Evolutionary conservation across 2,329 filamentous ascomycete genomes (phyloP), one percentile per base, ranked within the genome.

Genomic region (Magnaporthiopsis rhizophila): DNA sequence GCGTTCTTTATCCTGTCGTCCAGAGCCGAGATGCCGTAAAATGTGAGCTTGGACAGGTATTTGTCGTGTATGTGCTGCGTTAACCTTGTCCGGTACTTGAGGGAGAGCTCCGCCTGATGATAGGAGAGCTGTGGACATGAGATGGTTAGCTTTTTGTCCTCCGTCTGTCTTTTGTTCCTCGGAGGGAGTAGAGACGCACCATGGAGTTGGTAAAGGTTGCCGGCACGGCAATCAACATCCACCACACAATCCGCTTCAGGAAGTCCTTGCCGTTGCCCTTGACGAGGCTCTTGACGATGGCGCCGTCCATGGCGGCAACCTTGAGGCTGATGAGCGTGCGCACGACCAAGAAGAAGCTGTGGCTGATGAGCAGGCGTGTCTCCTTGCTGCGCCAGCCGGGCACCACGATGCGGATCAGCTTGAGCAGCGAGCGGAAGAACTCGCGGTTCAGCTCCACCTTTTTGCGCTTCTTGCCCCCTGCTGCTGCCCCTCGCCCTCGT

Each of bases 161-260:
- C 26, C 4, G 59, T 1, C 58, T 59, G 50, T 64, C 61, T 59
- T 28, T 24, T 11, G 32, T n/a, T 30, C 12, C 6, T 28, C 28
- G 28, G 5, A 61, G 15, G 58, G n/a, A 50, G 15, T n/a, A 58
- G 30, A 53, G 28, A 74, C 85, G 76, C 76, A 95, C 91, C 95
- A 99, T 99, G 0, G 93, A 97, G 76, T 99, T 99, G 57, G 95
- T 99, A 74, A 98, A 97, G 0, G 95, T 98, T 1, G 95, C 95
- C 12, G 95, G 95, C 21, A 99, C 84, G 32, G 95, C 94, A 69
- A 99, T 95, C 64, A 94, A 75, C 95, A 99, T 99, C 95, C 95
- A 99, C 92, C 94, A 97, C 7, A 96, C 85, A 70, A 99, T 87
- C 0, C 92, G 88, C 69, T 88, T 87, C 70, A 98, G 73, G 69